Conservation (phyloP, 257 asterid genomes). For the Dorcoceras hygrometricum region DNA sequence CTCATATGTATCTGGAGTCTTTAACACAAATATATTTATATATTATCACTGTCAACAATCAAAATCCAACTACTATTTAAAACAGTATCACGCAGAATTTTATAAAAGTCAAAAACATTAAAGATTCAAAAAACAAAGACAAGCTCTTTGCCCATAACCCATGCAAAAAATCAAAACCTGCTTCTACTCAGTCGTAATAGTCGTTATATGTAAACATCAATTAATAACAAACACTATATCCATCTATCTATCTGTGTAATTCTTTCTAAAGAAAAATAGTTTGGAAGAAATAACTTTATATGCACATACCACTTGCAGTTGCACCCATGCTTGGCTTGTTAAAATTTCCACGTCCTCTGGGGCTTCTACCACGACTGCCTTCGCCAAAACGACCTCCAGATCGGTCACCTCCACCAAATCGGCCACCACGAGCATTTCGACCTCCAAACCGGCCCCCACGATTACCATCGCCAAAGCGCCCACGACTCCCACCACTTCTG, state of each 20-base stretch:
- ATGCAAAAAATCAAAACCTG: not conserved
- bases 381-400: slow-evolving; percentile 34
- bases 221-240: too few relatives aligned
- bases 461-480: too few relatives aligned
- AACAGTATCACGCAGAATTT: not conserved
- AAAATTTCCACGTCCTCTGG: slow-evolving; percentile 43
- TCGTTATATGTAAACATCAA: too few relatives aligned
- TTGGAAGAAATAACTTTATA: not conserved
- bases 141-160: not conserved
- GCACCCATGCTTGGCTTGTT: slow-evolving; percentile 25
- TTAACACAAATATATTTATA: not conserved
- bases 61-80: not conserved
- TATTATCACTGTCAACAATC: not conserved
- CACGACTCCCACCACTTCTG: slow-evolving; percentile 36
- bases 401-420: slow-evolving; percentile 21
- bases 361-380: slow-evolving; percentile 27
- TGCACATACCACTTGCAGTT: slow-evolving; percentile 22
- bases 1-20: too few relatives aligned
- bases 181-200: not conserved
- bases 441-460: slow-evolving; percentile 24
- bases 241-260: not conserved
- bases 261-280: too few relatives aligned
- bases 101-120: not conserved
- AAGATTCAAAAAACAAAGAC: too few relatives aligned
- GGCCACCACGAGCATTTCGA: slow-evolving; percentile 30